A percentile compares a stretch with the other conserved stretches of the same genome.
Evolutionary conservation across 2,329 filamentous ascomycete species (phyloP).

Genomic region (Monascus ruber): DNA sequence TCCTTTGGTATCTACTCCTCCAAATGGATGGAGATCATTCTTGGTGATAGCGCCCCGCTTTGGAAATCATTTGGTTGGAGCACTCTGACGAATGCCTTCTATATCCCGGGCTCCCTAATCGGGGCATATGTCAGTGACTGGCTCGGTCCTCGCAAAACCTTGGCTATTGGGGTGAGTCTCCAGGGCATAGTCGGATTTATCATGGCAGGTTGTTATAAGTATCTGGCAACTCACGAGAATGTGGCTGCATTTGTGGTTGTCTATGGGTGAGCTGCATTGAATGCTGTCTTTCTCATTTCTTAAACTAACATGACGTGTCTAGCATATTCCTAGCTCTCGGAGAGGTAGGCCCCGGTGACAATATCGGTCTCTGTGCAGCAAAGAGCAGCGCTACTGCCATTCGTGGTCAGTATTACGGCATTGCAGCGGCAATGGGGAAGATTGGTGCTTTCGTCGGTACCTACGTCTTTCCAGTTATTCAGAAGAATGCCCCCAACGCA

Average conservation of each 20-base stretch:
- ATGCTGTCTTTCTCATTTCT: background rate
- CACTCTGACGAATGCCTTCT: slow-evolving; percentile 78
- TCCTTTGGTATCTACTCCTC: slow-evolving; percentile 78
- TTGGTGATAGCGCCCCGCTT: slow-evolving; percentile 50
- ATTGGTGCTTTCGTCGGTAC: slow-evolving; percentile 68
- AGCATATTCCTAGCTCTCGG: slow-evolving; percentile 64
- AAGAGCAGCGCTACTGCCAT: slow-evolving; percentile 84
- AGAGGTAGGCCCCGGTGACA: slow-evolving; percentile 78
- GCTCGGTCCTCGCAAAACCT: slow-evolving; percentile 64
- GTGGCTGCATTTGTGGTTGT: slow-evolving; percentile 68
- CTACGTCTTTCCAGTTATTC: slow-evolving; percentile 66
- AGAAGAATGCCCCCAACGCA: slow-evolving; percentile 42
- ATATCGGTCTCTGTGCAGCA: slow-evolving; percentile 75
- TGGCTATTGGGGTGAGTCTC: slow-evolving; percentile 57
- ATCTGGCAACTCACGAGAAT: slow-evolving; percentile 54
- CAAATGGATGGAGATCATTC: slow-evolving; percentile 46
- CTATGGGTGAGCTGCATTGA: slow-evolving; percentile 43
- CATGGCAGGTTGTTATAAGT: slow-evolving; percentile 69
- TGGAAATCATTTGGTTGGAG: slow-evolving; percentile 82
- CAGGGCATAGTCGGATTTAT: slow-evolving; percentile 77
- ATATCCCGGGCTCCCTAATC: slow-evolving; percentile 68
- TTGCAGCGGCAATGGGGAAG: slow-evolving; percentile 36
- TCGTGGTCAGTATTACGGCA: slow-evolving; percentile 60
- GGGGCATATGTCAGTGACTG: slow-evolving; percentile 69
- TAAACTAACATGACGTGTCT: background rate